phyloP scores from a whole-genome alignment of 2,329 filamentous ascomycete genomes.

The Neophaeococcomyces aloes region DNA sequence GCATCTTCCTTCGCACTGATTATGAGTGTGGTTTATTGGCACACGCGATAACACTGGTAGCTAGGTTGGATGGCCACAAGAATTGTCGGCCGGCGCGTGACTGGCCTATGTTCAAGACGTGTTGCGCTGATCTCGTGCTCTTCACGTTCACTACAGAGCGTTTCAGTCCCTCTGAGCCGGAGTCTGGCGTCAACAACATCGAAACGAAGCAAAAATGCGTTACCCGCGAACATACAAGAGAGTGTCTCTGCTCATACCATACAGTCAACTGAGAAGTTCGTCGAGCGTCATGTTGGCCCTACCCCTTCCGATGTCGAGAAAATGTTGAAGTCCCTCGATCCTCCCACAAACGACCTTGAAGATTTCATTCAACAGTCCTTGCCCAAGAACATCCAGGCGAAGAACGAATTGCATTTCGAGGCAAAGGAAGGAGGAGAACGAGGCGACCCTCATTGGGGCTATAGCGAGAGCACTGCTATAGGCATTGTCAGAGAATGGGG shows the following conservation, averaged over 20 bases:
- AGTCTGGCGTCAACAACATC: neutral
- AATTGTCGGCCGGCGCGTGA: neutral
- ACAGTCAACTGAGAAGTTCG: conserved; percentile 11
- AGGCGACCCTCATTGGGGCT: conserved; percentile 5
- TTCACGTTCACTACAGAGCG: neutral
- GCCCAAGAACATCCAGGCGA: conserved; percentile 65
- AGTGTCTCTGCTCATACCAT: neutral
- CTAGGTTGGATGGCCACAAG: neutral
- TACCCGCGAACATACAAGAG: conserved; percentile 5
- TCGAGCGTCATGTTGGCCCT: conserved; percentile 81
- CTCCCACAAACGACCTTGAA: conserved; percentile 62
- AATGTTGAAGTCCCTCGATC: conserved; percentile 73
- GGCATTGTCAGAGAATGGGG: conserved; percentile 29
- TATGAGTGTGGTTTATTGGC: neutral
- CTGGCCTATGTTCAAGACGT: neutral
- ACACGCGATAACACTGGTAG: neutral
- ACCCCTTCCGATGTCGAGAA: conserved; percentile 79
- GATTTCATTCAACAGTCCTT: conserved; percentile 78
- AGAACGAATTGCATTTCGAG: conserved; percentile 40
- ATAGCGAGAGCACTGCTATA: conserved; percentile 18
- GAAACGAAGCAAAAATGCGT: neutral
- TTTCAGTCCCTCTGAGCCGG: neutral
- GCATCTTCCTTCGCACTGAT: too few relatives aligned
- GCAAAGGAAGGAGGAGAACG: conserved; percentile 46
- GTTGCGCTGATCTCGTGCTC: too few relatives aligned